Evolutionary conservation across 768 basidiomycete species (phyloP), one percentile per base, ranked within the genome.

Genomic region (Candolleomyces aberdarensis): DNA sequence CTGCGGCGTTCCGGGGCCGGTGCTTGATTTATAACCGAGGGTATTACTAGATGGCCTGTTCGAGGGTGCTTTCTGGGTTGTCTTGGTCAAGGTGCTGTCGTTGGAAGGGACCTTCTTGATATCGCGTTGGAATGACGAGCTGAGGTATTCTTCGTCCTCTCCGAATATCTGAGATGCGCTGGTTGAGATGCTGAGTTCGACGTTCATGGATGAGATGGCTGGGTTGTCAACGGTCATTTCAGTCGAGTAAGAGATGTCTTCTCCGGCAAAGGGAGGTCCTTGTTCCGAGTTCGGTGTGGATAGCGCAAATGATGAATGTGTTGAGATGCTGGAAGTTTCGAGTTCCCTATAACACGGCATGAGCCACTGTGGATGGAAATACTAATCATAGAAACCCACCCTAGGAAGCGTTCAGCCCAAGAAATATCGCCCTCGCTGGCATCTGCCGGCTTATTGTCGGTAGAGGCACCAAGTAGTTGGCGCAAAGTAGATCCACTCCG

Each of bases 401-500:
- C 82, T 57, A 92, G 76, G 71, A 83, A 86, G 47, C 83, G 81
- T 74, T 93, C 91, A 13, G 91, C 91, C 91, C 91, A 93, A 2
- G 90, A 92, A 57, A 93, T 91, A 65, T 92, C 90, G 7, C 89
- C 85, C 69, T 91, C 88, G 63, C 77, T 78, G n/a, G 71, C 68
- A 58, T 77, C 74, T 36, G 71, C 68, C 59, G 78, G 72, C 31
- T 60, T 64, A 26, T 63, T 57, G 59, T 74, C 73, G 1, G 72
- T 67, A 0, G 86, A 78, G 56, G 80, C 80, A 3, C 90, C 89
- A 32, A 93, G 77, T 3, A 93, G 74, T 67, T 91, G 85, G 5
- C 89, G 84, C 60, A 93, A 72, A 10, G 91, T 92, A 5, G 90
- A 91, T 1, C 88, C 88, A 61, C 78, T 86, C 6, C 87, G 80